Evolutionary conservation across 2,329 filamentous ascomycete species (phyloP).

Genomic region (Phyllosticta citriasiana): DNA sequence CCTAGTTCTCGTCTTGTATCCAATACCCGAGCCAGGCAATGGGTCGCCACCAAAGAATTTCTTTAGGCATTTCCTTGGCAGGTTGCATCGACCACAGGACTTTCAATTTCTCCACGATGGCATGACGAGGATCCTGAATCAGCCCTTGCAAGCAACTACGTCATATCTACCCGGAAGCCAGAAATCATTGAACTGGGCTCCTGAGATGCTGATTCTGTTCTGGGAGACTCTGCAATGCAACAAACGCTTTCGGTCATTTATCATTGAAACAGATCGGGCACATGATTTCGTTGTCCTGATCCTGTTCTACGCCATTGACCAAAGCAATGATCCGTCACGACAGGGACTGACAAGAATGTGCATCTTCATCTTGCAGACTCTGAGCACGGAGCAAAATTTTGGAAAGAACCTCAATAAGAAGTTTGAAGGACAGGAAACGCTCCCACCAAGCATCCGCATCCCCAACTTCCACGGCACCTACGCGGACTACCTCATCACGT

Average conservation of each 20-base stretch:
- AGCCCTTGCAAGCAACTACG: constrained; percentile 78
- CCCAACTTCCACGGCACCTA: constrained; percentile 81
- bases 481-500: constrained; percentile 89
- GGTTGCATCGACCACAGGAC: constrained; percentile 85
- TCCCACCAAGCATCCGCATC: constrained; percentile 73
- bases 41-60: constrained; percentile 69
- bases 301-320: constrained; percentile 85
- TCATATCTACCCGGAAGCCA: constrained; percentile 84
- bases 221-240: constrained; percentile 98
- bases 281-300: constrained; percentile 89
- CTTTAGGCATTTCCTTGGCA: constrained; percentile 84
- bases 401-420: constrained; percentile 79
- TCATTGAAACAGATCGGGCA: constrained; percentile 87
- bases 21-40: constrained; percentile 66
- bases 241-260: constrained; percentile 90
- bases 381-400: constrained; percentile 88
- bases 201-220: constrained; percentile 93
- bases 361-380: constrained; percentile 87
- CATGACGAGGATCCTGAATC: constrained; percentile 84
- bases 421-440: constrained; percentile 79
- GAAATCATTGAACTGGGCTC: constrained; percentile 71
- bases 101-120: constrained; percentile 96
- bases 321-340: constrained; percentile 74
- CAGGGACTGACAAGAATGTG: constrained; percentile 95
- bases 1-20: constrained; percentile 76